phyloP scores from a whole-genome alignment of 1,284 basidiomycete species.

The Trametes polyzona region DNA sequence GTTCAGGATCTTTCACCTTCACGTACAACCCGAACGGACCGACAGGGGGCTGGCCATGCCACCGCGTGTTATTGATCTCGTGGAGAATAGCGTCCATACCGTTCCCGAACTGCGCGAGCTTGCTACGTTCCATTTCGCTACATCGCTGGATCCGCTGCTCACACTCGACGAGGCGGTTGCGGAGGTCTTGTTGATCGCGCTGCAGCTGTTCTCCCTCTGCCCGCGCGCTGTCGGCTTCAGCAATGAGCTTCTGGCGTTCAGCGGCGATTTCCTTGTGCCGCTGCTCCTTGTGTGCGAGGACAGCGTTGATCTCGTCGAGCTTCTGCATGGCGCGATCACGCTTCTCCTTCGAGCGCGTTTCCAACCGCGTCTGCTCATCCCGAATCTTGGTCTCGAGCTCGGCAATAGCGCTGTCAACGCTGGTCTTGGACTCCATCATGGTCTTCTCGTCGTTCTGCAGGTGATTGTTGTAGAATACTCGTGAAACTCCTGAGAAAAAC shows the following conservation, averaged over 20 bases:
- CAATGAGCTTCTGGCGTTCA: constrained; percentile 36
- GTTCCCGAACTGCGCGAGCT: constrained; percentile 63
- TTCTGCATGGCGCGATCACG: constrained; percentile 58
- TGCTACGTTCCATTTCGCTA: constrained; percentile 54
- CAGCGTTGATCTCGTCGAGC: constrained; percentile 47
- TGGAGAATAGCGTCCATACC: constrained; percentile 66
- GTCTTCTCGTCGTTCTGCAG: constrained; percentile 28
- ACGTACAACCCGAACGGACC: constrained; percentile 89
- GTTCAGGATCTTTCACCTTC: constrained; percentile 68
- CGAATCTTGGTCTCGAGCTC: constrained; percentile 56
- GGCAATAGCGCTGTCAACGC: constrained; percentile 49
- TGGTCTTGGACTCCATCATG: constrained; percentile 49
- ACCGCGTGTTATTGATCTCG: constrained; percentile 56
- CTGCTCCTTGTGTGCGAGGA: constrained; percentile 29
- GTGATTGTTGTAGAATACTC: too few species aligned
- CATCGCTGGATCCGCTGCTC: constrained; percentile 52
- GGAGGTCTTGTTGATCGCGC: constrained; percentile 35
- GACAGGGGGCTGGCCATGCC: constrained; percentile 76
- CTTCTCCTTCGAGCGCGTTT: constrained; percentile 60
- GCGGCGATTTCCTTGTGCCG: constrained; percentile 41
- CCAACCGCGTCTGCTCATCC: constrained; percentile 58
- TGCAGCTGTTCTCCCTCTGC: constrained; percentile 41
- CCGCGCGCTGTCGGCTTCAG: constrained; percentile 38
- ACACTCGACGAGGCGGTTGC: constrained; percentile 46
- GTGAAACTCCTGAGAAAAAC: neutral